Conservation (phyloP, 192 early-diverging fungal genomes). For the Chytriomyces sp. region DNA sequence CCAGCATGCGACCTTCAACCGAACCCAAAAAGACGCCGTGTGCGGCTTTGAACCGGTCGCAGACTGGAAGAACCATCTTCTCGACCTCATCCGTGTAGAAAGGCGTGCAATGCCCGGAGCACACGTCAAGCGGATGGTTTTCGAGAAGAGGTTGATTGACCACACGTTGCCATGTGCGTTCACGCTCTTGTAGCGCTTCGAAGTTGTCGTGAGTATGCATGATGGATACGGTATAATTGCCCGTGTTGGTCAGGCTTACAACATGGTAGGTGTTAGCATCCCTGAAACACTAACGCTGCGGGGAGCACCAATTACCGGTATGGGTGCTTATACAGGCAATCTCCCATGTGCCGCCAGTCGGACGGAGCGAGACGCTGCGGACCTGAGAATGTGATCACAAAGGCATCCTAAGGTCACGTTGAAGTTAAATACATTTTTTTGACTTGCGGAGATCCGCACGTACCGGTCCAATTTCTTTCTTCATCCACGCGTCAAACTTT, state of each 20-base stretch:
- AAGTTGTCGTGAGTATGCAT: slow-evolving; percentile 19
- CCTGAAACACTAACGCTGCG: too few relatives aligned
- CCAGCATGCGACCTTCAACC: background rate
- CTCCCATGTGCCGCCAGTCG: slow-evolving; percentile 3
- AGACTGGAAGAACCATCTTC: background rate
- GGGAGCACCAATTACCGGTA: too few relatives aligned
- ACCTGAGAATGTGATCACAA: slow-evolving; percentile 1
- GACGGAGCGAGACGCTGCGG: background rate
- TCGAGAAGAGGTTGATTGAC: background rate
- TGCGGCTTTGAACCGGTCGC: background rate
- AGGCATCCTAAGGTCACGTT: background rate
- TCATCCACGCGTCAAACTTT: slow-evolving; percentile 7
- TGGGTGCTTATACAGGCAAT: slow-evolving; percentile 2
- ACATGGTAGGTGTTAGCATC: too few relatives aligned
- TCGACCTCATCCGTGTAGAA: background rate
- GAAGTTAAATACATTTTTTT: background rate
- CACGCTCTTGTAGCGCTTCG: background rate
- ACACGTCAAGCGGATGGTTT: background rate
- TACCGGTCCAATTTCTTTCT: slow-evolving; percentile 7
- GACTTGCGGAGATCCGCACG: background rate
- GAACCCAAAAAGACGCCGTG: background rate
- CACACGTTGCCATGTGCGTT: background rate
- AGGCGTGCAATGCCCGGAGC: background rate
- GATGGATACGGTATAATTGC: slow-evolving; percentile 3
- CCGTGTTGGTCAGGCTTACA: background rate